A percentile compares a stretch with the other conserved stretches of the same genome.
Evolutionary conservation across 495 filamentous ascomycete species (phyloP).

Genomic region (Neurospora hispaniola): DNA sequence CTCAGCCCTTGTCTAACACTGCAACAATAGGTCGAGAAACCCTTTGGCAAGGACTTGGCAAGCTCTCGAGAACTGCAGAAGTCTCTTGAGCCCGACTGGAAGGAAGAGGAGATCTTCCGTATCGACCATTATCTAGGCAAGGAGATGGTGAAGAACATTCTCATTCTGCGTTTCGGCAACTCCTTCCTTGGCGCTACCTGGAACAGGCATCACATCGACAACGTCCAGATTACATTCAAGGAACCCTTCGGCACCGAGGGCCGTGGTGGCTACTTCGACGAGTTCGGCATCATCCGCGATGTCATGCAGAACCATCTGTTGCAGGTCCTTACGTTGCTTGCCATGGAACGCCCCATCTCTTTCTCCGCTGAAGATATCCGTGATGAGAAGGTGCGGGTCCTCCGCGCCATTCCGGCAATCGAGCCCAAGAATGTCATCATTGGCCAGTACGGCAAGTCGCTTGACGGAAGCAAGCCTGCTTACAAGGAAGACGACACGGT

Average conservation of each 20-base stretch:
- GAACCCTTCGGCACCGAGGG: slow-evolving; percentile 99
- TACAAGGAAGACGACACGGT: slow-evolving; percentile 99
- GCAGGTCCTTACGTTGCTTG: slow-evolving; percentile 89
- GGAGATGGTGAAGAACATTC: slow-evolving; percentile 99
- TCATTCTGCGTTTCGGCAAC: slow-evolving; percentile 97
- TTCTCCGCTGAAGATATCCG: slow-evolving; percentile 98
- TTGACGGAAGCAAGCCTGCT: slow-evolving; percentile 92
- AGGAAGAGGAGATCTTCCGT: slow-evolving; percentile 97
- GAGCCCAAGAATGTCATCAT: slow-evolving; percentile 99
- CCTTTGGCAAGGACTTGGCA: slow-evolving; percentile 91
- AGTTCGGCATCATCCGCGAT: slow-evolving; percentile 98
- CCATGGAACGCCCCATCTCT: slow-evolving; percentile 97
- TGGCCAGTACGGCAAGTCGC: slow-evolving; percentile 92
- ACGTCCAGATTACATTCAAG: slow-evolving; percentile 98
- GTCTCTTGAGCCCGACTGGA: slow-evolving; percentile 95
- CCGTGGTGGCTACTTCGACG: slow-evolving; percentile 97
- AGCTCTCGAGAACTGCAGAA: slow-evolving; percentile 93
- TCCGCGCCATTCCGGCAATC: slow-evolving; percentile 86
- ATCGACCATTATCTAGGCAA: slow-evolving; percentile 99
- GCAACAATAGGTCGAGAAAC: slow-evolving; percentile 79
- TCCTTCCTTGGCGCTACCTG: slow-evolving; percentile 98
- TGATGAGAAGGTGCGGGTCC: slow-evolving; percentile 96
- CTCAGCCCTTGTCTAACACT: slow-evolving; percentile 3
- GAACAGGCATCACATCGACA: slow-evolving; percentile 99
- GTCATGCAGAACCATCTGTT: slow-evolving; percentile 97